A percentile compares a stretch with the other conserved stretches of the same genome.
phyloP scores from a whole-genome alignment of 352 stramenopile genomes.

The Pythium aquatile region DNA sequence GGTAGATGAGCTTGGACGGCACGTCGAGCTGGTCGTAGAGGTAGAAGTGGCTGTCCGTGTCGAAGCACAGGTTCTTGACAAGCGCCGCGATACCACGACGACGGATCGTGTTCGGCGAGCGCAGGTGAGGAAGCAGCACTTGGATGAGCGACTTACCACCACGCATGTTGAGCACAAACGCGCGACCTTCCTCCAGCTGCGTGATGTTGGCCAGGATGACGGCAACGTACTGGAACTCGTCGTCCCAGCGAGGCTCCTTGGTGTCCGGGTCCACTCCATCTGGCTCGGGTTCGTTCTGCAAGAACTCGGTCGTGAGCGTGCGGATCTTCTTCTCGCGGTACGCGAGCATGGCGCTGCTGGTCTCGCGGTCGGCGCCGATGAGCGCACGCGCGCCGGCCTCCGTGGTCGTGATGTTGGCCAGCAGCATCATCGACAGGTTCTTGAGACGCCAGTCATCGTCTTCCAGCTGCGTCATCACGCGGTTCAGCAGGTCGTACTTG shows the following conservation, averaged over 20 bases:
- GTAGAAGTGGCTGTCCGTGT: constrained; percentile 88
- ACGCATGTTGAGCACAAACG: constrained; percentile 76
- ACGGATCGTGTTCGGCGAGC: constrained; percentile 80
- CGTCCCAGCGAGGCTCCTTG: constrained; percentile 82
- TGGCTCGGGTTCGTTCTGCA: constrained; percentile 71
- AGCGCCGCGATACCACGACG: constrained; percentile 65
- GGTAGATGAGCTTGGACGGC: constrained; percentile 71
- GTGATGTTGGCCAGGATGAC: constrained; percentile 86
- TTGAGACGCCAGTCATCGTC: constrained; percentile 82
- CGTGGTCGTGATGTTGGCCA: constrained; percentile 80
- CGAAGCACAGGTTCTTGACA: constrained; percentile 86
- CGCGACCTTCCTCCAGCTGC: constrained; percentile 73
- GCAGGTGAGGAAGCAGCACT: constrained; percentile 70
- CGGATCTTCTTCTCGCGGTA: constrained; percentile 82
- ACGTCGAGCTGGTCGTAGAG: constrained; percentile 85
- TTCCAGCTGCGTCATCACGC: constrained; percentile 83
- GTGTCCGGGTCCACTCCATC: constrained; percentile 68
- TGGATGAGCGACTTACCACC: constrained; percentile 61
- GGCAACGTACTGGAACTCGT: constrained; percentile 87
- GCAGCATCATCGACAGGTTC: constrained; percentile 86
- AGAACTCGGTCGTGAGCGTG: constrained; percentile 65
- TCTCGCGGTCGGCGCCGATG: constrained; percentile 60
- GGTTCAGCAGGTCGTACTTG: constrained; percentile 80
- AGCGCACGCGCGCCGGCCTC: constrained; percentile 61
- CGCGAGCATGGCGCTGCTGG: constrained; percentile 40